Base-by-base conservation (phyloP, 2,329 filamentous ascomycete species). In the Rosellinia necatrix region DNA sequence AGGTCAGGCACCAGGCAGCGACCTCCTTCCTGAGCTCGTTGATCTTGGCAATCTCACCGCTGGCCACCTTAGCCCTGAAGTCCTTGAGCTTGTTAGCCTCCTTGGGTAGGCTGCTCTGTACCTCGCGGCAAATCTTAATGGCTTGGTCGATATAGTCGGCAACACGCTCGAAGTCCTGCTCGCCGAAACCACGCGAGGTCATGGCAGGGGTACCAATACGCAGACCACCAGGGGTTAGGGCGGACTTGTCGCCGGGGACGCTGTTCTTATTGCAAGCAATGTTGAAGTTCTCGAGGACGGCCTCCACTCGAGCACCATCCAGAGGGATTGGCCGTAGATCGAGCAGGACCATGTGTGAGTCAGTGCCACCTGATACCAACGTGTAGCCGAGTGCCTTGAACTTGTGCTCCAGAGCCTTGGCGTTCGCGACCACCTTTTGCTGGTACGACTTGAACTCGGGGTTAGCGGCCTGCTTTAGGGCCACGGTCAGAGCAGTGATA, bases 261-360 rank as follows among this genome's bases (percentile, higher is more conserved):
- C 91, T 89, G 86, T 99, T 99, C 87, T 99, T 99, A 87, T 99
- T 99, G 85, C 92, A 96, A 61, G 94, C 92, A 75, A 99, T 96
- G 82, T 96, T 96, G 78, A 97, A 94, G 75, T 96, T 90, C 81
- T 99, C 94, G 17, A 99, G 88, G 57, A 99, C 89, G 60, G 91
- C 88, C 83, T 99, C 94, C 37, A 97, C 90, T 75, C 94, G 91
- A 56, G 94, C 94, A 70, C 94, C 94, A 70, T 99, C 94, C 15
- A 99, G 86, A 62, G 79, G 82, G 72, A 90, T 85, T 71, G 92
- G 86, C 74, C 96, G 92, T 64, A 99, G 87, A 76, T 99, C 94
- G 59, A 99, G 78, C 55, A 99, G 87, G 44, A 99, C 92, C 82
- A 99, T 91, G 81, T 99, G 94, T 71, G 92, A 96, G 79, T 99